phyloP scores from a whole-genome alignment of 225 moss, liverwort and hornwort genomes.

The Marchantia paleacea region DNA sequence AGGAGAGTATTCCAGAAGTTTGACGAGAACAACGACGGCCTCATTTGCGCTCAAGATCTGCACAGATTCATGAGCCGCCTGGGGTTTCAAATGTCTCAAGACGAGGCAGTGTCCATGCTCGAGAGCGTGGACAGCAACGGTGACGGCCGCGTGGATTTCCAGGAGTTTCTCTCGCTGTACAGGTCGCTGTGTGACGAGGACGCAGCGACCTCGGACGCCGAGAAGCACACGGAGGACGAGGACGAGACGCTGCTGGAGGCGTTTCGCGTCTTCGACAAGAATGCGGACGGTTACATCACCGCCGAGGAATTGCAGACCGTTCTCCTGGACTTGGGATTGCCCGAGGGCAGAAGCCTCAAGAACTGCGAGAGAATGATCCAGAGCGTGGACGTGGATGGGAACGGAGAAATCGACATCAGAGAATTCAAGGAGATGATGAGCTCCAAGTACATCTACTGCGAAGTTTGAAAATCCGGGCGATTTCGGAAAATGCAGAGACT shows the following conservation, averaged over 20 bases:
- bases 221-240: constrained; percentile 20
- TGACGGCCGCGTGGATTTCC: constrained; percentile 36
- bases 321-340: constrained; percentile 29
- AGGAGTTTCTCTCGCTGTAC: constrained; percentile 36
- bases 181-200: constrained; percentile 27
- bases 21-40: constrained; percentile 44
- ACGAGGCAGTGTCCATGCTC: constrained; percentile 29
- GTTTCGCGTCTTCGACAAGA: constrained; percentile 46
- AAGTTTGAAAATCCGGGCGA: background rate
- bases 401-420: constrained; percentile 36
- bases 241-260: constrained; percentile 37
- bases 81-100: constrained; percentile 29
- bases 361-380: constrained; percentile 46
- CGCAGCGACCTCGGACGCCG: background rate
- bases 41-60: constrained; percentile 37
- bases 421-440: constrained; percentile 52
- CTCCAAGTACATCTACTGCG: constrained; percentile 3
- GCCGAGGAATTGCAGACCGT: constrained; percentile 40
- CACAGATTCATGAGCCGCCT: constrained; percentile 38
- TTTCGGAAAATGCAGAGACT: background rate
- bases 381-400: constrained; percentile 36
- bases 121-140: constrained; percentile 29
- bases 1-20: constrained; percentile 36
- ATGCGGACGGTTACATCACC: constrained; percentile 39
- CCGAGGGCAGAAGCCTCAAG: constrained; percentile 28